Base-by-base conservation (phyloP, 2,329 filamentous ascomycete species). In the Aureobasidium sp. region DNA sequence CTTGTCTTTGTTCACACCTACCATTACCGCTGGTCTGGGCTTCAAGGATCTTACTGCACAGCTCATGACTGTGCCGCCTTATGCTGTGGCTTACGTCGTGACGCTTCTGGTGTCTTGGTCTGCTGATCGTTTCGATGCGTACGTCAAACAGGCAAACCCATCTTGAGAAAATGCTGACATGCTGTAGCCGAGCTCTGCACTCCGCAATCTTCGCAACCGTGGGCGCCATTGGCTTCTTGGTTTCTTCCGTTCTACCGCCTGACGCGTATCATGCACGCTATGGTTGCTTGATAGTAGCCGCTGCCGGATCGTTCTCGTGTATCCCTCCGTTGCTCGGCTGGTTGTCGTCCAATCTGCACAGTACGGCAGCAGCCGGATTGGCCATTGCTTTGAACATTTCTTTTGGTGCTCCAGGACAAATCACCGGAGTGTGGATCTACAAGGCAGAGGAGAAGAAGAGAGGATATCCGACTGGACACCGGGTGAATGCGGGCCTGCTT, bases 391-490 rank as follows among this genome's bases (percentile, higher is more conserved):
- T 88, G 57, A 87, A 88, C 57, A 79, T 88, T 14, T 81, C 79
- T 2, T 75, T 85, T 44, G 84, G 83, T 0, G 84, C 83, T 0
- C 74, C 84, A 0, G 84, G 85, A 0, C 84, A 88, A 65, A 88
- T 88, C 35, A 78, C 81, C 0, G 85, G 84, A 0, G 82, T 86
- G 1, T 88, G 83, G 83, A 87, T 86, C 57, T 88, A 87, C 68
- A 84, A 84, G 62, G 73, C 78, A 1, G 69, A 78, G 10, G 82
- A 88, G 65, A 77, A 75, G 16, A 65, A 69, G 19, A 68, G 60
- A 8, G 84, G 85, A 0, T 88, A 85, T 63, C 83, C 83, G 0
- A 87, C 83, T 0, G 85, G 85, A 0, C 84, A 88, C 62, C 86
- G 80, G 79, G 77, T 76, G 4, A 85, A 85, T 63, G 80, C 79